phyloP scores from a whole-genome alignment of 768 basidiomycete genomes.

The Leccinellum rugosiceps region DNA sequence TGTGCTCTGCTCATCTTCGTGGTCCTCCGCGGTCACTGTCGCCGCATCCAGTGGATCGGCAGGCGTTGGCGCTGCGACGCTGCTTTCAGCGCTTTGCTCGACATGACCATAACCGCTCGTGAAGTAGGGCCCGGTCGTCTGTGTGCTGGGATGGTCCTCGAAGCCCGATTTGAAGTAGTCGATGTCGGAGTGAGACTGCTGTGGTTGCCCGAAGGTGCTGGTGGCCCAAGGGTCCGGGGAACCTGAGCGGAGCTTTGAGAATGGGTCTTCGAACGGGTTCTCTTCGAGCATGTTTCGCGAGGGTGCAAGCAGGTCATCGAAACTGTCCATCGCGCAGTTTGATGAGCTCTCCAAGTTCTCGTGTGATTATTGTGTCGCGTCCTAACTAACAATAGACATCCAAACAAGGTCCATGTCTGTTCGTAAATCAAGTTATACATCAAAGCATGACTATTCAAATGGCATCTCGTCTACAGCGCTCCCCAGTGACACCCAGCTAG shows the following conservation, averaged over 20 bases:
- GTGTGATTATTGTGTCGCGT: neutral
- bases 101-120: constrained; percentile 33
- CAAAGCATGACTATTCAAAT: constrained; percentile 53
- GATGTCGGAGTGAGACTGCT: constrained; percentile 14
- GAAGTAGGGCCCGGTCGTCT: constrained; percentile 35
- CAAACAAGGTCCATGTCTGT: constrained; percentile 9
- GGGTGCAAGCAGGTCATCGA: constrained; percentile 70
- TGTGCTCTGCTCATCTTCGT: constrained; percentile 28
- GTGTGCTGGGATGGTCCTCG: constrained; percentile 24
- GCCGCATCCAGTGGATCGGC: constrained; percentile 44
- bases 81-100: constrained; percentile 15
- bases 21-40: constrained; percentile 28
- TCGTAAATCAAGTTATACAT: constrained; percentile 17
- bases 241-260: constrained; percentile 54
- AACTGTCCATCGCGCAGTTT: constrained; percentile 56
- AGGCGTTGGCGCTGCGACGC: constrained; percentile 13
- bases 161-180: constrained; percentile 30
- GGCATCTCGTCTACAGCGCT: constrained; percentile 82
- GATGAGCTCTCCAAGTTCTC: neutral
- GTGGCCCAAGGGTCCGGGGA: constrained; percentile 84
- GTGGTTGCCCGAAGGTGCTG: constrained; percentile 42
- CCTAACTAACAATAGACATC: neutral
- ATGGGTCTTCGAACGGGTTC: constrained; percentile 76
- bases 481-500: constrained; percentile 72
- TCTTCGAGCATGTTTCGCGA: constrained; percentile 62